Evolutionary conservation across 2,329 filamentous ascomycete species (phyloP).

Genomic region (Penicillium glabrum): DNA sequence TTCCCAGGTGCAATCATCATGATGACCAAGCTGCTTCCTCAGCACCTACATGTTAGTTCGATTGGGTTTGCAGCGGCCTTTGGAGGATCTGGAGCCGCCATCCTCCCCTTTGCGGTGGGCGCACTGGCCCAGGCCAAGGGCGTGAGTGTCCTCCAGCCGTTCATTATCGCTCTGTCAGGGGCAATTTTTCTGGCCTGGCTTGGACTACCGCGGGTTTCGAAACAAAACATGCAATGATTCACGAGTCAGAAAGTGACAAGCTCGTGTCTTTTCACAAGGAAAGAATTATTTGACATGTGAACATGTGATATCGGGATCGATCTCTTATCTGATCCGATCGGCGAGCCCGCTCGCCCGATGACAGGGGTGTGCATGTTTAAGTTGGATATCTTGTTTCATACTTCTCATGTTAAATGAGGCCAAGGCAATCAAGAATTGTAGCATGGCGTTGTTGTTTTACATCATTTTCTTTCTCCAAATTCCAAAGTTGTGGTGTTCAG

Average conservation of each 20-base stretch:
- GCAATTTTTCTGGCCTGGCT: constrained; percentile 54
- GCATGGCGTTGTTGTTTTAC: too few relatives aligned
- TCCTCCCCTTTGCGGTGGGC: constrained; percentile 47
- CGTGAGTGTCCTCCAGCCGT: constrained; percentile 60
- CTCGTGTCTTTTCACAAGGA: constrained; percentile 11
- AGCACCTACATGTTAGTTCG: constrained; percentile 71
- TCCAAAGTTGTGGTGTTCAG: neutral
- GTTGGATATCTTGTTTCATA: too few relatives aligned
- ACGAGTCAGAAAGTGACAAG: neutral
- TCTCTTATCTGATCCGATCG: constrained; percentile 25
- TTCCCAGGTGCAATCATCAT: constrained; percentile 75
- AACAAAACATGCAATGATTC: constrained; percentile 2
- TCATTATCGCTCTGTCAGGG: constrained; percentile 56
- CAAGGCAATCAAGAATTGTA: too few relatives aligned
- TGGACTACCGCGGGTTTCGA: constrained; percentile 29
- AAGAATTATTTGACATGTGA: constrained; percentile 17
- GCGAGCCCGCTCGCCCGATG: neutral
- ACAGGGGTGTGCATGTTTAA: too few relatives aligned
- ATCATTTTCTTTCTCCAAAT: too few relatives aligned
- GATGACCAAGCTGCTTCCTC: constrained; percentile 71
- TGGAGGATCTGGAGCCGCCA: constrained; percentile 66
- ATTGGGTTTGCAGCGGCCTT: constrained; percentile 80
- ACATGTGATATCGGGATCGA: constrained; percentile 5
- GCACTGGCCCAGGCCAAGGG: constrained; percentile 55
- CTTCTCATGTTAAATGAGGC: too few relatives aligned